These are phyloP conservation scores for Chalaropsis thielavioides DNA, from an alignment of 2,329 filamentous ascomycete genomes.

Conservation along the genomic window DNA sequence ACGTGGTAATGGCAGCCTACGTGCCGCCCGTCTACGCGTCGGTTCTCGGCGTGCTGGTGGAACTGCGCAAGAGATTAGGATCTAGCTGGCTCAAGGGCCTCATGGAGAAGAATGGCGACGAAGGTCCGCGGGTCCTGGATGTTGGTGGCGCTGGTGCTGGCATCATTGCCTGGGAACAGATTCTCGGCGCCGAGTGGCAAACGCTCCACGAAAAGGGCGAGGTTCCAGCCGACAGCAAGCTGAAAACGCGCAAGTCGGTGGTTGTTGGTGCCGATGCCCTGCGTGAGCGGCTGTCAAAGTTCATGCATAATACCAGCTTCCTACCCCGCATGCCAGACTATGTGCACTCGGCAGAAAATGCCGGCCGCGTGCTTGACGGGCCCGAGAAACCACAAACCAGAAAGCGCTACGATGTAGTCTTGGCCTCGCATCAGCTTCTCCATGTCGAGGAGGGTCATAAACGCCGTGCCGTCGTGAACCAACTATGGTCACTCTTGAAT, in stretches of 20 bases:
- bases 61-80: conserved; percentile 60
- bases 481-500: conserved; percentile 76
- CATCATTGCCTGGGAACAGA: conserved; percentile 60
- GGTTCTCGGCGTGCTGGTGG: conserved; percentile 51
- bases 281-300: conserved; percentile 56
- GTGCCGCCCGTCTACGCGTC: conserved; percentile 59
- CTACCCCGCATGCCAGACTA: conserved; percentile 85
- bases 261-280: conserved; percentile 62
- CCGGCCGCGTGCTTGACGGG: conserved; percentile 45
- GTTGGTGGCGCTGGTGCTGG: conserved; percentile 61
- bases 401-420: conserved; percentile 79
- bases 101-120: conserved; percentile 40
- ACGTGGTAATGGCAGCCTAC: conserved; percentile 54
- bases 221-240: conserved; percentile 26
- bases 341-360: conserved; percentile 47
- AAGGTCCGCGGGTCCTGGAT: conserved; percentile 53
- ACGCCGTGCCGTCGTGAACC: conserved; percentile 67
- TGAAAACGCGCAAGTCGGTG: conserved; percentile 63
- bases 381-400: conserved; percentile 40
- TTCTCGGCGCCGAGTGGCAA: conserved; percentile 71
- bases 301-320: conserved; percentile 83
- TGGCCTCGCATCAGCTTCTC: conserved; percentile 74
- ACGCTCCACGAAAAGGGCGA: conserved; percentile 40
- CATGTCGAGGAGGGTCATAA: conserved; percentile 59
- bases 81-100: conserved; percentile 53